Evolutionary conservation across 2,329 filamentous ascomycete genomes (phyloP).

Genomic region (Diaporthe velutina): DNA sequence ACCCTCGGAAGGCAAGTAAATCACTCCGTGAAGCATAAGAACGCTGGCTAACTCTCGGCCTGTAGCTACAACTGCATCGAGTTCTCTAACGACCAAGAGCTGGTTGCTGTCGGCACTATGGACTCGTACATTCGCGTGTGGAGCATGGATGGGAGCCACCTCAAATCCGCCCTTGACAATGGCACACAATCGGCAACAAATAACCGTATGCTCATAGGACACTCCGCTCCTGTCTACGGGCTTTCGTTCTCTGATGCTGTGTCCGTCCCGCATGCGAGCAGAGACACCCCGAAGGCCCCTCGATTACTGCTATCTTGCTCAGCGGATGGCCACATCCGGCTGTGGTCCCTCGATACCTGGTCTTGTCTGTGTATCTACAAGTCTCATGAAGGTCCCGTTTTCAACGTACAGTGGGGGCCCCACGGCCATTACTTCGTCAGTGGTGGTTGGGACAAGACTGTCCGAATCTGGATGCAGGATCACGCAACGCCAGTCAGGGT

Average conservation of each 20-base stretch:
- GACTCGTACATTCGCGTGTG: conserved; percentile 97
- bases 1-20: conserved; percentile 84
- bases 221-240: conserved; percentile 89
- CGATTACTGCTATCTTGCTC: conserved; percentile 90
- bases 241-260: conserved; percentile 87
- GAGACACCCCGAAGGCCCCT: conserved; percentile 59
- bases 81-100: conserved; percentile 89
- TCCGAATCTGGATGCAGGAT: conserved; percentile 92
- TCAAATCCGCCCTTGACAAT: conserved; percentile 74
- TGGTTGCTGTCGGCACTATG: conserved; percentile 89
- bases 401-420: conserved; percentile 89
- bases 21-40: too few species aligned
- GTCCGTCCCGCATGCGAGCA: conserved; percentile 61
- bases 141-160: conserved; percentile 86
- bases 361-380: conserved; percentile 95
- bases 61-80: conserved; percentile 74
- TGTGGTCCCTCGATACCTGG: conserved; percentile 95
- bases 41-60: not conserved
- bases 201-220: conserved; percentile 84
- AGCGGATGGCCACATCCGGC: conserved; percentile 86
- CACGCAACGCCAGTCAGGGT: conserved; percentile 90
- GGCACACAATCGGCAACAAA: conserved; percentile 68
- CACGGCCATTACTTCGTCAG: conserved; percentile 96
- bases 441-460: conserved; percentile 89
- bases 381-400: conserved; percentile 90